Evolutionary conservation across 495 filamentous ascomycete genomes (phyloP).

Genomic region (Aspergillus campestris): DNA sequence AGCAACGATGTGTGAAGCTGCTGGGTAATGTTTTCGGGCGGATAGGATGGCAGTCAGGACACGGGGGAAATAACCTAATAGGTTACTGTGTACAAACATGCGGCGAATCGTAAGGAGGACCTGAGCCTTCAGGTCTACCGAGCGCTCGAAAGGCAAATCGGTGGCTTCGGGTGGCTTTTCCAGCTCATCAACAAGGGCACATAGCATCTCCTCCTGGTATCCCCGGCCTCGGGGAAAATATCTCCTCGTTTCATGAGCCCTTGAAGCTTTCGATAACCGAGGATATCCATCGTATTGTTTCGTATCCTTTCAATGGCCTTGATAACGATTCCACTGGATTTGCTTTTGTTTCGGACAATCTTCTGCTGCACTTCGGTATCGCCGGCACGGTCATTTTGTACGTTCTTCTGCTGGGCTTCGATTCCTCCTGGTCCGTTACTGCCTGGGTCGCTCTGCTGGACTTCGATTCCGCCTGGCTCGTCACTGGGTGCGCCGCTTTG

Average conservation of each 20-base stretch:
- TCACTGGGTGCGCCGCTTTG: no score
- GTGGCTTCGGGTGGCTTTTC: constrained; percentile 40
- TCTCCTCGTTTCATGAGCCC: constrained; percentile 63
- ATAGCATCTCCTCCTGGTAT: constrained; percentile 64
- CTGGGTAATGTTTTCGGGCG: constrained; percentile 49
- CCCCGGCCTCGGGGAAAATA: constrained; percentile 46
- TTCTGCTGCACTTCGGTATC: no score
- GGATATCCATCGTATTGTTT: constrained; percentile 65
- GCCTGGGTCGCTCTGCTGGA: no score
- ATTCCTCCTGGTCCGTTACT: no score
- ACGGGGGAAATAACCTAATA: constrained; percentile 54
- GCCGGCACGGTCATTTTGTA: no score
- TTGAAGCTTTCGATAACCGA: constrained; percentile 83
- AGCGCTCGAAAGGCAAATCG: constrained; percentile 33
- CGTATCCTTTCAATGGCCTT: constrained; percentile 72
- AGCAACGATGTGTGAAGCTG: constrained; percentile 45
- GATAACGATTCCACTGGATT: constrained; percentile 59
- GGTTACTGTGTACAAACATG: constrained; percentile 59
- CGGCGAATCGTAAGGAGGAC: constrained; percentile 72
- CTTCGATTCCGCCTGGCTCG: no score
- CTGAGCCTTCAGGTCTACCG: constrained; percentile 75
- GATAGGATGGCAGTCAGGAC: constrained; percentile 60
- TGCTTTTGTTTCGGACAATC: constrained; percentile 50
- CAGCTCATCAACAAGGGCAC: constrained; percentile 68
- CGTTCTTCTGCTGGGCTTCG: no score